Conservation (phyloP, 1,284 basidiomycete genomes). For the Marasmius sp. region DNA sequence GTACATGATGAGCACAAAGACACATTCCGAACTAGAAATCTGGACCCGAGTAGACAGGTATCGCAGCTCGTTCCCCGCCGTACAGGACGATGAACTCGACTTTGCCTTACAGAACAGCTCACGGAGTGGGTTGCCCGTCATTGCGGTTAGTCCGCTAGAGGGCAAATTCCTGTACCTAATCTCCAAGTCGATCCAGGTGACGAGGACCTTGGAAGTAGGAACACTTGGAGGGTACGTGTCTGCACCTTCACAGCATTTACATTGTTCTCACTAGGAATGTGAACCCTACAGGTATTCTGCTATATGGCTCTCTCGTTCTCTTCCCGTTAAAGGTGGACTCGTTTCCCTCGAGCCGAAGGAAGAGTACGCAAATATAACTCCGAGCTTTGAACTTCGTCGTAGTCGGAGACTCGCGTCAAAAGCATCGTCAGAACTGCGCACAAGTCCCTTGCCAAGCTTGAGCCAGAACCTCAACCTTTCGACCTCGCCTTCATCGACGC, state of each 20-base stretch:
- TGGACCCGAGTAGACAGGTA: constrained; percentile 28
- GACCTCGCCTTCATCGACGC: constrained; percentile 66
- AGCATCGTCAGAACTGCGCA: constrained; percentile 51
- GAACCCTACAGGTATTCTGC: constrained; percentile 49
- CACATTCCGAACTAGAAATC: neutral
- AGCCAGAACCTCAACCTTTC: constrained; percentile 43
- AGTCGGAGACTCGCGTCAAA: constrained; percentile 27
- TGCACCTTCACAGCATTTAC: neutral
- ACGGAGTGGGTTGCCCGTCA: constrained; percentile 47
- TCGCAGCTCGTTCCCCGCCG: constrained; percentile 55
- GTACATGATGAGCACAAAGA: neutral
- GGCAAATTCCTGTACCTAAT: constrained; percentile 57
- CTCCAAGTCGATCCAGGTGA: constrained; percentile 46
- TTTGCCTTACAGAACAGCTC: constrained; percentile 39
- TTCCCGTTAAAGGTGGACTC: constrained; percentile 54
- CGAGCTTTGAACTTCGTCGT: neutral
- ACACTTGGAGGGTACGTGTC: constrained; percentile 56
- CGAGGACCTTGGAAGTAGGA: constrained; percentile 58
- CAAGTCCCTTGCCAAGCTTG: constrained; percentile 42
- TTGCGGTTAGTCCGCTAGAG: constrained; percentile 54
- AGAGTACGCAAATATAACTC: constrained; percentile 45
- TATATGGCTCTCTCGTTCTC: constrained; percentile 56
- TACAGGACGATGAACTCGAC: constrained; percentile 44
- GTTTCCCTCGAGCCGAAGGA: constrained; percentile 49
- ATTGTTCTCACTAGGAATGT: neutral